Evolutionary conservation across 106 monocot species (phyloP), one percentile per base, ranked within the genome.

Genomic region (Hemerocallis citrina): DNA sequence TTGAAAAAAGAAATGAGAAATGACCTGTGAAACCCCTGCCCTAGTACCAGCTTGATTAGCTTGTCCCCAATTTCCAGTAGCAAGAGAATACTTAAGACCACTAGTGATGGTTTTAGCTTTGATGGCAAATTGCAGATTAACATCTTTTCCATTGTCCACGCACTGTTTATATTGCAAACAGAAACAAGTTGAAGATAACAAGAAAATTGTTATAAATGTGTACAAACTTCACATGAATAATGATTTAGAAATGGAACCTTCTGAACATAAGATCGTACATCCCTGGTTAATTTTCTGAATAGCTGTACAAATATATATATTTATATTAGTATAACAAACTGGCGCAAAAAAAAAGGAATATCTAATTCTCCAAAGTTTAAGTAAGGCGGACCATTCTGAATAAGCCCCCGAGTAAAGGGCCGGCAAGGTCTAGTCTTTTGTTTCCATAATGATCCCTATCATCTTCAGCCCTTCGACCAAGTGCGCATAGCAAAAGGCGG

Each of bases 371-470:
- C 17, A 10, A 60, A 54, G 1, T 44, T 52, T 3, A n/a, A 34
- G 20, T 3, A 43, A 69, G 31, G 71, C 81, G 71, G 41, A 98
- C 96, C 96, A 88, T 87, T 84, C 96, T 85, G 70, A 98, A 98
- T 31, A 98, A 70, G 34, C 96, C 96, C 37, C 96, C 96, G 43
- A 98, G 85, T 61, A 98, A 73, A 65, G 96, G 96, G 71, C 96
- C 96, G 64, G 96, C 96, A 73, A 98, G 85, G 51, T 98, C 96
- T 57, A 98, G 78, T 34, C 96, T 81, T 71, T 98, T 98, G 61
- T 98, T 98, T 34, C 96, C 96, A 85, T 98, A 98, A 73, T 98
- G 96, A 71, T 98, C 96, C 57, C 96, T 78, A 65, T 98, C 96
- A 84, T 98, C 96, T 77, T 98, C 96, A 27, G 84, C 88, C 63